Base-by-base conservation (phyloP, 768 basidiomycete genomes). In the Rubroboletus pulcherrimus region DNA sequence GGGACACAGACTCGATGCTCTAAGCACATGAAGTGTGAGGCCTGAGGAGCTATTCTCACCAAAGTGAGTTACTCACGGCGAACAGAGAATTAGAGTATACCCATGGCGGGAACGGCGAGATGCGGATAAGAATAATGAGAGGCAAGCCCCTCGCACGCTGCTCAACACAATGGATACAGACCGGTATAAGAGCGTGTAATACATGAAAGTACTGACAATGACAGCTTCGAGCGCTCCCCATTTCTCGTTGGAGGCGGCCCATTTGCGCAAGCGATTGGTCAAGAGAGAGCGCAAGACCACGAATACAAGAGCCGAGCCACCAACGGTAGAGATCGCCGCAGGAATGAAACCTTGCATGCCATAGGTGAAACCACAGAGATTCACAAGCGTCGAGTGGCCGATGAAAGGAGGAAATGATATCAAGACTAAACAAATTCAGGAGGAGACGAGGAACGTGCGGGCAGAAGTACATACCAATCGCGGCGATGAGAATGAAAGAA, bases 61-160 rank as follows among this genome's bases (percentile, higher is more conserved):
- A 35, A 52, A 26, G 9, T 26, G 14, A 46, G 49, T 57, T 35
- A 76, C 85, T 73, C 61, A 88, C 88, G 24, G 89, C 84, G 63
- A 91, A 91, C 19, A 93, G 74, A 0, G 85, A 75, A 56, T 91
- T 93, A n/a, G 86, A 83, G 64, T 92, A 94, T 0, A 88, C 87
- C 88, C 90, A 93, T 3, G 92, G 90, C 44, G 90, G 91, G 68
- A 94, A 82, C 5, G 92, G 85, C 4, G 89, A 91, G 21, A 90
- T 68, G 14, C 91, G 84, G 57, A 93, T 86, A 45, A 94, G 78
- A 60, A 91, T 81, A 39, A 94, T 89, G 24, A 93, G 74, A n/a
- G 86, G 86, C 17, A 93, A 74, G 17, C 92, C 92, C 68, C 87
- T 89, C 15, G 83, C 81, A 56, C 75, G 77, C 89, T 91, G 61